phyloP scores from a whole-genome alignment of 129 eudicot species.

The Solidago caesia region DNA sequence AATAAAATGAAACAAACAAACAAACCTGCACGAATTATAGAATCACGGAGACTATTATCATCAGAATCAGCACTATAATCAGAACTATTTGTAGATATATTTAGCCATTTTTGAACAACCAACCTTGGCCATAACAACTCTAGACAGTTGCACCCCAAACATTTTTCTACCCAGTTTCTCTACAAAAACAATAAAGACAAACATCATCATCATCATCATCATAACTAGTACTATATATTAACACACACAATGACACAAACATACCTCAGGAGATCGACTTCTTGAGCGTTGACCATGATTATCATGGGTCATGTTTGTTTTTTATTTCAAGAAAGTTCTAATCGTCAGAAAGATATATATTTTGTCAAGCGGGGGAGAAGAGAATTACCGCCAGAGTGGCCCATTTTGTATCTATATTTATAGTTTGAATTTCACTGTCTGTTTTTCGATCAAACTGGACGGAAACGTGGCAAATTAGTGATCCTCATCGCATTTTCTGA shows the following conservation, averaged over 20 bases:
- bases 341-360: background rate
- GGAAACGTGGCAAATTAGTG: too few species aligned
- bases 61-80: slow-evolving; percentile 80
- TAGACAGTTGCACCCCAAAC: slow-evolving; percentile 67
- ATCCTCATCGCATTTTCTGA: too few species aligned
- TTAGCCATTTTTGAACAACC: slow-evolving; percentile 75
- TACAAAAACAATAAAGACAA: slow-evolving; percentile 24
- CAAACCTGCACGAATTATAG: slow-evolving; percentile 20
- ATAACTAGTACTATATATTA: too few species aligned
- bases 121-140: slow-evolving; percentile 72
- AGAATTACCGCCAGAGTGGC: background rate
- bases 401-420: background rate
- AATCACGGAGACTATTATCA: slow-evolving; percentile 29
- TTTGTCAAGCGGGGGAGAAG: background rate
- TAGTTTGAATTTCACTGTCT: slow-evolving; percentile 3
- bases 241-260: background rate
- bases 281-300: slow-evolving; percentile 20
- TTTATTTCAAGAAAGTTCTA: background rate
- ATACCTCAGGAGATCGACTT: slow-evolving; percentile 30
- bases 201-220: too few species aligned
- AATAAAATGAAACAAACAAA: background rate
- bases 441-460: too few species aligned
- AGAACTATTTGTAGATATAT: slow-evolving; percentile 36
- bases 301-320: slow-evolving; percentile 15
- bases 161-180: slow-evolving; percentile 68